Evolutionary conservation across 768 basidiomycete genomes (phyloP), one percentile per base, ranked within the genome.

Genomic region (Clavaria fumosa): DNA sequence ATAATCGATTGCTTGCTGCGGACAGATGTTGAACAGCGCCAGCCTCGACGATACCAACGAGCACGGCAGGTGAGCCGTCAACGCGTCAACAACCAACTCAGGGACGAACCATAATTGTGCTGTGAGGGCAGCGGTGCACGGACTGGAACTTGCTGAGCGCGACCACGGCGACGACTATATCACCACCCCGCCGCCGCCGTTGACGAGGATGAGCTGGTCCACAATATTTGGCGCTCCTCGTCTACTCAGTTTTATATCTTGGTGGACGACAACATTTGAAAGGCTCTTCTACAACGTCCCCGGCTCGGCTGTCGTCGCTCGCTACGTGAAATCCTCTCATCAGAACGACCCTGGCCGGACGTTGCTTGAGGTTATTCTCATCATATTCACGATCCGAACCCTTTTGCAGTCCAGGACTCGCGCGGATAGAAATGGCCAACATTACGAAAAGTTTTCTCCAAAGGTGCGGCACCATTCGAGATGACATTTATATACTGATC

Each of bases 301-400:
- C 5, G 84, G 84, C 30, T 86, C 84, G 6, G 74, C 78, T 2
- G 80, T 90, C 42, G 58, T 88, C 44, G 72, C 82, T 44, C 82
- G 91, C 47, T 95, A 95, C 54, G 83, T 97, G 61, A 80, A 74
- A 60, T 88, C 84, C 20, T 91, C 86, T 0, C 91, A 99, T 56
- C 83, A 85, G 57, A 83, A 99, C 53, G 95, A 99, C 58, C 95
- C 95, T 1, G 85, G 82, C 22, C 69, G 95, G 38, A 89, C 88
- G 0, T 48, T 96, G 6, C 70, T 99, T 35, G 95, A 99, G 58
- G 55, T 96, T 15, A 74, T 93, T 35, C 71, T 99, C 23, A 54
- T 90, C 38, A 63, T 85, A 31, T 95, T 96, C 49, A 89, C 85
- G 15, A 69, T 97, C 37, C 63, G 86, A 39, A 96, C 93, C 0